Evolutionary conservation across 169 alveolate species (phyloP).

Genomic region (Plasmodium gaboni): DNA sequence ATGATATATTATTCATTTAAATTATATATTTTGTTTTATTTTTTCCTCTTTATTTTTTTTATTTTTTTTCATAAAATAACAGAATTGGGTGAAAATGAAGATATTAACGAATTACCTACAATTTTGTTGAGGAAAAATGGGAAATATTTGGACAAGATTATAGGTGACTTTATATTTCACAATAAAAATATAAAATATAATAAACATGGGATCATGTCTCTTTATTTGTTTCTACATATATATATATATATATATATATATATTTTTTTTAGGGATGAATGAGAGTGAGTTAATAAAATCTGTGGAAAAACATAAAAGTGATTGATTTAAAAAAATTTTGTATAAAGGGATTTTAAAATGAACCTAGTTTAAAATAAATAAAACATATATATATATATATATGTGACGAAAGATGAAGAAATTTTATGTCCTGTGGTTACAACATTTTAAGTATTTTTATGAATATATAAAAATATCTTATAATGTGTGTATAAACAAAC

Average conservation of each 20-base stretch:
- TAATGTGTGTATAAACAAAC: too few species aligned
- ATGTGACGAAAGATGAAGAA: too few species aligned
- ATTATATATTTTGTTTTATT: neutral
- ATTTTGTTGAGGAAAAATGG: conserved; percentile 56
- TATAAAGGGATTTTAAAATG: too few species aligned
- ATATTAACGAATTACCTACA: conserved; percentile 70
- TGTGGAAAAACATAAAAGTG: conserved; percentile 9
- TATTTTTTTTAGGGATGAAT: conserved; percentile 34
- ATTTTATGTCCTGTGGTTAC: too few species aligned
- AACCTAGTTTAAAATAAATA: too few species aligned
- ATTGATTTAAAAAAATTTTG: neutral
- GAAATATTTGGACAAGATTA: conserved; percentile 54
- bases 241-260: neutral
- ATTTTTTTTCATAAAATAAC: neutral
- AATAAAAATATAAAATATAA: neutral
- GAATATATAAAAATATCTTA: too few species aligned
- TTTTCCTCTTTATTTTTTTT: neutral
- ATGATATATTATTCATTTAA: neutral
- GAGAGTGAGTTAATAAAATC: conserved; percentile 24
- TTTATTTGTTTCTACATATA: neutral
- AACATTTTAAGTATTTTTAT: too few species aligned
- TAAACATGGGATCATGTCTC: neutral
- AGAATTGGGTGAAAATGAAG: conserved; percentile 73
- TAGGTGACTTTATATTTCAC: conserved; percentile 24
- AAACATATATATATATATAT: too few species aligned